Percentiles rank a stretch among this genome's conserved stretches.
phyloP scores from a whole-genome alignment of 176 grass and related monocot genomes.

The Rhynchospora pubera region DNA sequence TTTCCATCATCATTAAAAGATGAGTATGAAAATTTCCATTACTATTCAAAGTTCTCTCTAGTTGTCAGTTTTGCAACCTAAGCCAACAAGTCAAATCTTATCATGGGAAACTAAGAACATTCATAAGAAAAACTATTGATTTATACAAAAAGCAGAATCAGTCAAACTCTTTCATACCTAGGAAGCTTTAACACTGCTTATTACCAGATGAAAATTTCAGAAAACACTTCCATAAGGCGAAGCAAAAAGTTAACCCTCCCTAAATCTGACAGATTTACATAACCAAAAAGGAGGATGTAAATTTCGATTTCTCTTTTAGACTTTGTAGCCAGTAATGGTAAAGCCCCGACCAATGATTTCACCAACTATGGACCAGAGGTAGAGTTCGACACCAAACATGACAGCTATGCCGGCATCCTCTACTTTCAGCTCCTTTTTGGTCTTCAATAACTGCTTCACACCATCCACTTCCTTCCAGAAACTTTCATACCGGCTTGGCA shows the following conservation, averaged over 20 bases:
- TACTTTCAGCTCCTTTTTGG: conserved; percentile 65
- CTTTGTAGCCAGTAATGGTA: conserved; percentile 81
- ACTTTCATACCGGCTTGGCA: conserved; percentile 68
- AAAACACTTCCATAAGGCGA: background rate
- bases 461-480: conserved; percentile 87
- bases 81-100: background rate
- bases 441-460: conserved; percentile 71
- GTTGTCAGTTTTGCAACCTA: background rate
- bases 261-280: background rate
- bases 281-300: background rate
- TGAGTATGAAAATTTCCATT: background rate
- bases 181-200: background rate
- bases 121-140: conserved; percentile 7
- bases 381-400: conserved; percentile 75
- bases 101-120: background rate
- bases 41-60: background rate
- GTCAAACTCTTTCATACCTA: background rate
- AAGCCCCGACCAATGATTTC: conserved; percentile 83
- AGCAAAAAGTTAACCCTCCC: background rate
- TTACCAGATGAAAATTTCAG: background rate
- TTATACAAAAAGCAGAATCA: background rate
- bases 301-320: conserved; percentile 30
- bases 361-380: conserved; percentile 68
- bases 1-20: background rate
- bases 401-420: conserved; percentile 69